Evolutionary conservation across 495 filamentous ascomycete species (phyloP), one percentile per base, ranked within the genome.

Genomic region (Penicillium nucicola): DNA sequence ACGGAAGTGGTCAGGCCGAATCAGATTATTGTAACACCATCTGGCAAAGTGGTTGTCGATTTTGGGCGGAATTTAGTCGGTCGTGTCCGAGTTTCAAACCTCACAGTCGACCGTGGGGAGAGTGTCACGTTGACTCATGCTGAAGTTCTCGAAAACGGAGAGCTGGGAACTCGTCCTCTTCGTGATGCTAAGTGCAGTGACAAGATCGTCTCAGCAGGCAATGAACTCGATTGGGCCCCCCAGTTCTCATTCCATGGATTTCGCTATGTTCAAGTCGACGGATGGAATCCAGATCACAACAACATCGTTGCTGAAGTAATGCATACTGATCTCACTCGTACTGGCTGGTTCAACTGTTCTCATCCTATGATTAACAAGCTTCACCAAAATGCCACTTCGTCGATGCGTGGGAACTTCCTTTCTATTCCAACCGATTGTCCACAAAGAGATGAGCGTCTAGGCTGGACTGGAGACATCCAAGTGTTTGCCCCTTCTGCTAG

Each of bases 1-100:
- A 62, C 65, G 1, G 58, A 74, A 46, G 61, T 65, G 23, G 45
- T 79, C 13, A 62, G 71, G 42, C 58, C 73, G 8, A 36, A 66
- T 19, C 37, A 70, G 13, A 60, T 81, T 12, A 58, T 77, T 10
- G 74, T 45, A 10, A 77, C 69, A 9, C 71, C 74, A 2, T 61
- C 66, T 1, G 75, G 76, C 8, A 73, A 73, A 39, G 73, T 62
- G 0, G 70, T 82, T 4, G 42, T 83, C 5, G 80, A 83, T 50
- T 82, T 81, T 51, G 78, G 78, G 11, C 80, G 82, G 50, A 83
- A 82, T 46, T 61, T 82, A 10, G 79, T 80, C 4, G 80, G 78
- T 4, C 68, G 68, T 39, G 54, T 81, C n/a, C 57, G 57, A 5
- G 55, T 77, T 17, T 58, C 48, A n/a, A 62, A 54, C 0, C 62